These are phyloP conservation scores for Raffaelea arxii DNA, from an alignment of 2,329 filamentous ascomycete genomes.

Conservation along the genomic window DNA sequence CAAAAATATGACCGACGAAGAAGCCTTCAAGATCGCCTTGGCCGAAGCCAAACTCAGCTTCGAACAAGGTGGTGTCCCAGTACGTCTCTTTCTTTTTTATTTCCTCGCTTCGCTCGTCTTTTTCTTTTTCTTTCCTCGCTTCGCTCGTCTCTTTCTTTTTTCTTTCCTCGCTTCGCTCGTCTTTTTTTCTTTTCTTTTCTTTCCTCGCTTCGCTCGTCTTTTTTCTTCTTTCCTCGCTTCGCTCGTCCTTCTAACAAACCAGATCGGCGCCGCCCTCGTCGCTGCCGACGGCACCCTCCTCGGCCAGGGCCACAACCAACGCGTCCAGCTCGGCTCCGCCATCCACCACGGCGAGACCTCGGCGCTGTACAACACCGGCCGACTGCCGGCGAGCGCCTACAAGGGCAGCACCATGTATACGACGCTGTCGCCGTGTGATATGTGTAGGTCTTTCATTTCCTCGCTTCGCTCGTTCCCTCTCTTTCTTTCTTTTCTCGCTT, in stretches of 20 bases:
- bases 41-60: slow-evolving; percentile 36
- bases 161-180: too few species aligned
- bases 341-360: slow-evolving; percentile 67
- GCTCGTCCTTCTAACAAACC: too few species aligned
- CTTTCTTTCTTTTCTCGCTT: not conserved
- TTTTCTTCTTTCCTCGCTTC: too few species aligned
- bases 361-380: slow-evolving; percentile 63
- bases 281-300: slow-evolving; percentile 59
- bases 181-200: too few species aligned
- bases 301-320: slow-evolving; percentile 65
- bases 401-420: slow-evolving; percentile 69
- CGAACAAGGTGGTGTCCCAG: slow-evolving; percentile 37
- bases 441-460: slow-evolving; percentile 42
- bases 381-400: slow-evolving; percentile 59
- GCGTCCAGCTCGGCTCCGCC: slow-evolving; percentile 61
- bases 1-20: slow-evolving; percentile 10
- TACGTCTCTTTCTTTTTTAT: slow-evolving; percentile 21
- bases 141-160: too few species aligned
- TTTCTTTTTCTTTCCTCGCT: too few species aligned
- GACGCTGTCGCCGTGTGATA: slow-evolving; percentile 68
- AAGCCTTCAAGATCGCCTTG: slow-evolving; percentile 26
- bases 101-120: too few species aligned
- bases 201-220: too few species aligned
- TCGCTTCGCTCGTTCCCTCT: not conserved
- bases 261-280: slow-evolving; percentile 52